Conservation (phyloP, 306 rosid genomes). For the Carpinus viminea region DNA sequence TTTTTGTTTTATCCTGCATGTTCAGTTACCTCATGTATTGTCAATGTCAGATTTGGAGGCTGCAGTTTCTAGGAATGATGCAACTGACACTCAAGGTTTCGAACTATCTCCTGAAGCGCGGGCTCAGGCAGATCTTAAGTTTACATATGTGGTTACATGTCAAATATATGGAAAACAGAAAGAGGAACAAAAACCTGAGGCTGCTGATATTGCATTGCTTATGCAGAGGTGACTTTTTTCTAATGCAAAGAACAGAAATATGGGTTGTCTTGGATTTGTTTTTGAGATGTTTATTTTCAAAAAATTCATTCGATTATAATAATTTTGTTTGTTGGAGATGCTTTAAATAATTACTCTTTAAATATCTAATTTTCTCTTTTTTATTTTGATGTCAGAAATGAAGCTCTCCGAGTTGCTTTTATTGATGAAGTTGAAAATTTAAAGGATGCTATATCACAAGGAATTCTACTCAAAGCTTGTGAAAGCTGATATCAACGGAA, state of each 20-base stretch:
- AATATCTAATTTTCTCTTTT: slow-evolving; percentile 19
- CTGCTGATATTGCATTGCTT: slow-evolving; percentile 88
- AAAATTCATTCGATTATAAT: background rate
- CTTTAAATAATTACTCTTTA: background rate
- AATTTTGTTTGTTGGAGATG: background rate
- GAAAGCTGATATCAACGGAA: slow-evolving; percentile 89
- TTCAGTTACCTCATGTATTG: slow-evolving; percentile 11
- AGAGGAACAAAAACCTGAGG: slow-evolving; percentile 92
- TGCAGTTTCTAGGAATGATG: slow-evolving; percentile 54
- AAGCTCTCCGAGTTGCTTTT: slow-evolving; percentile 95
- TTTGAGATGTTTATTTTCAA: background rate
- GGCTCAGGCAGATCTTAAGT: slow-evolving; percentile 90
- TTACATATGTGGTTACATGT: slow-evolving; percentile 88
- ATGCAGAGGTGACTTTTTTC: slow-evolving; percentile 70
- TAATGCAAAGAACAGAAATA: background rate
- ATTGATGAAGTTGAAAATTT: slow-evolving; percentile 80
- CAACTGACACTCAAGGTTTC: slow-evolving; percentile 64
- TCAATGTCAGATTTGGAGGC: slow-evolving; percentile 72
- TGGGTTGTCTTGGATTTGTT: background rate
- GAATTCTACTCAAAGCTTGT: slow-evolving; percentile 91
- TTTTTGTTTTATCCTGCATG: slow-evolving; percentile 7
- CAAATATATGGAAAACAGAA: slow-evolving; percentile 95
- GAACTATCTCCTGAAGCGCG: slow-evolving; percentile 85
- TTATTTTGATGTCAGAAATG: slow-evolving; percentile 56
- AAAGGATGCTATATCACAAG: slow-evolving; percentile 64